Conservation (phyloP, 2,329 filamentous ascomycete species). For the Fusarium hostae region DNA sequence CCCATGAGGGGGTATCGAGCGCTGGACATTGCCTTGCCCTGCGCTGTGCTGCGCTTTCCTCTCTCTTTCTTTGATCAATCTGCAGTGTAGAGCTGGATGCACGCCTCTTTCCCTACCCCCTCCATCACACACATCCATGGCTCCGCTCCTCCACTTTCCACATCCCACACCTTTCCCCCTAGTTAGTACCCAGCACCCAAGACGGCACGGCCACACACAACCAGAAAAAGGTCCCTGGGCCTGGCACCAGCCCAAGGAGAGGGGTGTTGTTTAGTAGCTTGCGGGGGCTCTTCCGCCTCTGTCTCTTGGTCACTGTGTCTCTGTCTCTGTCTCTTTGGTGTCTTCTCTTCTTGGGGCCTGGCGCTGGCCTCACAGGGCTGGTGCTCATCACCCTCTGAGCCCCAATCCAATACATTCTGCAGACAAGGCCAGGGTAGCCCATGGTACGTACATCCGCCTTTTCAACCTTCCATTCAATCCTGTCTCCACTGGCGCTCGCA, state of each 20-base stretch:
- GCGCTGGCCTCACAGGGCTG: slow-evolving; percentile 44
- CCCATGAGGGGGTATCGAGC: slow-evolving; percentile 20
- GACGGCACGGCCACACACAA: slow-evolving; percentile 32
- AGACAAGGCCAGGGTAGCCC: slow-evolving; percentile 4
- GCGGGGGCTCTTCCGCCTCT: slow-evolving; percentile 19
- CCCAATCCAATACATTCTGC: slow-evolving; percentile 23
- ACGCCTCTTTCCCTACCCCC: slow-evolving; percentile 12
- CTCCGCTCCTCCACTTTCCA: slow-evolving; percentile 2
- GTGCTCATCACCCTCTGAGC: slow-evolving; percentile 35
- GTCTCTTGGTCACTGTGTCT: neutral
- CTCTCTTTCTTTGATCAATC: slow-evolving; percentile 12
- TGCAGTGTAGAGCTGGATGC: slow-evolving; percentile 1
- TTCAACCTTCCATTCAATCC: slow-evolving; percentile 16
- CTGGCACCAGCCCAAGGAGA: slow-evolving; percentile 1
- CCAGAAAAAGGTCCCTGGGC: slow-evolving; percentile 36
- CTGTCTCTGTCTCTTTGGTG: neutral
- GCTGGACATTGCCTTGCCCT: slow-evolving; percentile 13
- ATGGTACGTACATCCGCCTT: slow-evolving; percentile 39
- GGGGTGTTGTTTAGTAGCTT: slow-evolving; percentile 14
- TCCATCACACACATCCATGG: slow-evolving; percentile 1
- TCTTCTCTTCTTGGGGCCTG: slow-evolving; percentile 10
- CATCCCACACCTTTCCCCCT: slow-evolving; percentile 10
- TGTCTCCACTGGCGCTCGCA: slow-evolving; percentile 19
- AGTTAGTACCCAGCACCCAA: neutral
- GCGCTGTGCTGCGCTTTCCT: neutral